phyloP scores from a whole-genome alignment of 176 grass and related monocot genomes.

The Stipa capillata region DNA sequence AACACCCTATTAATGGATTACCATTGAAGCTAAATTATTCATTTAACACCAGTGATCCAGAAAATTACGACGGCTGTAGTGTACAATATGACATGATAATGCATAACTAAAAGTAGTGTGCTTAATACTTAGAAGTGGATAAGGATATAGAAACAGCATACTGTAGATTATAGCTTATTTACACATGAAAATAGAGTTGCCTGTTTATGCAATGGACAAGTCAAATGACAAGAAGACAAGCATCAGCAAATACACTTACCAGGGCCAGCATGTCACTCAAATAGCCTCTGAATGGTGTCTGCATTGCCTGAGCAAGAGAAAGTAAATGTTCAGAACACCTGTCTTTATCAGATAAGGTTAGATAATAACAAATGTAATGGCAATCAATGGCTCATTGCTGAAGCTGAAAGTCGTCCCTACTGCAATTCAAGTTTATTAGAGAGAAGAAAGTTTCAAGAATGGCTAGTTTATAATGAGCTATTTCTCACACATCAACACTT shows the following conservation, averaged over 20 bases:
- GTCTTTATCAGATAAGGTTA: not conserved
- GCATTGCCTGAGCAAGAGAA: slow-evolving; percentile 42
- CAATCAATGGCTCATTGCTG: not conserved
- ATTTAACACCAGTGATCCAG: not conserved
- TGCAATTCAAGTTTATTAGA: not conserved
- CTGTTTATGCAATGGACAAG: not conserved
- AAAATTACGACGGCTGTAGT: not conserved
- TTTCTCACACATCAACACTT: not conserved
- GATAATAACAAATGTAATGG: not conserved
- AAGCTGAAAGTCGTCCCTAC: no score
- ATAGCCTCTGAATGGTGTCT: slow-evolving; percentile 85
- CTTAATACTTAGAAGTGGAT: not conserved
- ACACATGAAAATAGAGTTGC: no score
- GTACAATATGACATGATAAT: not conserved
- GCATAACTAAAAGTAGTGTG: not conserved
- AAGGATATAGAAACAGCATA: not conserved
- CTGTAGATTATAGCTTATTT: not conserved
- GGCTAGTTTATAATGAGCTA: not conserved
- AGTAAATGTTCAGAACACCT: slow-evolving; percentile 2
- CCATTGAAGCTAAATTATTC: not conserved
- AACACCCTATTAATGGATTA: not conserved
- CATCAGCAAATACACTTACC: slow-evolving; percentile 40
- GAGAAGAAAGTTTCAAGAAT: not conserved
- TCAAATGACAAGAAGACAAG: not conserved
- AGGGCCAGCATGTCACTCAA: slow-evolving; percentile 82